These are phyloP conservation scores for Neurospora cerealis DNA, from an alignment of 495 filamentous ascomycete species.

Conservation along the genomic window DNA sequence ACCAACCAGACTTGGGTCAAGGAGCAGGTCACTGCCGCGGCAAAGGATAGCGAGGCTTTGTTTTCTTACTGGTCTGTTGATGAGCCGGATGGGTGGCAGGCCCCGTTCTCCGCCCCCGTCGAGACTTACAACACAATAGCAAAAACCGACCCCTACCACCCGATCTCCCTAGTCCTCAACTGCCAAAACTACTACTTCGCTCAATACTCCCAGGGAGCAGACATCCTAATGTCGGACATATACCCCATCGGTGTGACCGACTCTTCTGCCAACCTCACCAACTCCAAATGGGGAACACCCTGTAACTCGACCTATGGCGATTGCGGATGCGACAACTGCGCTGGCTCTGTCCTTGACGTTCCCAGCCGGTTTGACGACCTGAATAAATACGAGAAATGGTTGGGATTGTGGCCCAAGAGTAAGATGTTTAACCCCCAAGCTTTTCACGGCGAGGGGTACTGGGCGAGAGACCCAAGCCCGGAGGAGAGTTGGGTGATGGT, in stretches of 20 bases:
- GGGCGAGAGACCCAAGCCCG: constrained; percentile 44
- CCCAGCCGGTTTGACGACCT: constrained; percentile 41
- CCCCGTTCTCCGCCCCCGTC: constrained; percentile 40
- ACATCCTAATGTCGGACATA: constrained; percentile 57
- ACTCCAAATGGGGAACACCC: constrained; percentile 39
- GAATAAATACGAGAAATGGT: constrained; percentile 31
- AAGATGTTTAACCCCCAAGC: constrained; percentile 54
- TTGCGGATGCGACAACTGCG: constrained; percentile 65
- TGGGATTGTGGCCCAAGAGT: constrained; percentile 40
- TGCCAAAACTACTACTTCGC: constrained; percentile 61
- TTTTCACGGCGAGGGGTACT: constrained; percentile 54
- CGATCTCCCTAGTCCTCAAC: constrained; percentile 54
- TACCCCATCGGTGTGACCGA: constrained; percentile 49
- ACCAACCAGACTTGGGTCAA: constrained; percentile 44
- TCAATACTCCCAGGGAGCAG: constrained; percentile 49
- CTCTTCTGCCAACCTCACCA: constrained; percentile 30
- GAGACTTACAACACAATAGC: constrained; percentile 37
- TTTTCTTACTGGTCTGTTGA: constrained; percentile 60
- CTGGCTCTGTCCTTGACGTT: constrained; percentile 46
- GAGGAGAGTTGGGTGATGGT: constrained; percentile 52
- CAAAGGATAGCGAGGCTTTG: constrained; percentile 43
- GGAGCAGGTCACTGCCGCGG: constrained; percentile 36
- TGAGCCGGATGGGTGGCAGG: constrained; percentile 58
- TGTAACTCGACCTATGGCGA: constrained; percentile 61
- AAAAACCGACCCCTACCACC: constrained; percentile 57